A percentile compares a stretch with the other conserved stretches of the same genome.
Evolutionary conservation across 1,284 basidiomycete genomes (phyloP).

Genomic region (Psilocybe mexicana): DNA sequence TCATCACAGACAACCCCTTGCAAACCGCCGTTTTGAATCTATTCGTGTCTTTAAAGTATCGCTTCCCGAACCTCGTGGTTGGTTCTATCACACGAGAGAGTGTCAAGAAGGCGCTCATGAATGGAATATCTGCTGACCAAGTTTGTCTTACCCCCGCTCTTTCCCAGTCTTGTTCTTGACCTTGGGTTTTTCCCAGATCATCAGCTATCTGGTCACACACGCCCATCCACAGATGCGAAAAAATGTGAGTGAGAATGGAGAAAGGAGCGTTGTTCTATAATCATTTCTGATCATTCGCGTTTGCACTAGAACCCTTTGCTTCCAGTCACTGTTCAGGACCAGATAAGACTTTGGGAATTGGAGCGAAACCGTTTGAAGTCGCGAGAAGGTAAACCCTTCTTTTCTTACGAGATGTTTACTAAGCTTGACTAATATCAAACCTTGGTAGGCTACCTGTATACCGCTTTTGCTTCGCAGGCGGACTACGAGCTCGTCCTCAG

Average conservation of each 20-base stretch:
- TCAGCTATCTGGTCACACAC: conserved; percentile 91
- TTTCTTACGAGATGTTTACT: conserved; percentile 12
- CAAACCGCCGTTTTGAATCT: conserved; percentile 96
- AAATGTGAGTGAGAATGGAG: conserved; percentile 53
- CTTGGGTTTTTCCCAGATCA: conserved; percentile 62
- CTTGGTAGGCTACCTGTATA: conserved; percentile 80
- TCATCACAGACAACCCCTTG: conserved; percentile 67
- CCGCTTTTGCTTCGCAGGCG: conserved; percentile 80
- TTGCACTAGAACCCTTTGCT: conserved; percentile 72
- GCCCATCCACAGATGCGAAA: conserved; percentile 98
- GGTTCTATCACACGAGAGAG: conserved; percentile 94
- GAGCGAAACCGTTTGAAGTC: conserved; percentile 92
- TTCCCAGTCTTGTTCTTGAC: conserved; percentile 2
- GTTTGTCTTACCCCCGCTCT: conserved; percentile 42
- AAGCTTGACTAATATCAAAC: conserved; percentile 21
- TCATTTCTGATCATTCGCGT: conserved; percentile 15
- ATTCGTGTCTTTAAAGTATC: conserved; percentile 89
- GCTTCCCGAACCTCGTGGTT: conserved; percentile 95
- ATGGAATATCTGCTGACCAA: conserved; percentile 97
- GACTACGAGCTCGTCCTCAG: conserved; percentile 88
- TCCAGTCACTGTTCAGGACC: conserved; percentile 96
- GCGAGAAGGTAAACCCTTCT: conserved; percentile 64
- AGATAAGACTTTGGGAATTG: conserved; percentile 96
- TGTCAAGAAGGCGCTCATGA: conserved; percentile 90
- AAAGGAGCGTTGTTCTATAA: conserved; percentile 27